Evolutionary conservation across 805 yeast species (phyloP), one percentile per base, ranked within the genome.

Genomic region (Candida pseudoglaebosa): DNA sequence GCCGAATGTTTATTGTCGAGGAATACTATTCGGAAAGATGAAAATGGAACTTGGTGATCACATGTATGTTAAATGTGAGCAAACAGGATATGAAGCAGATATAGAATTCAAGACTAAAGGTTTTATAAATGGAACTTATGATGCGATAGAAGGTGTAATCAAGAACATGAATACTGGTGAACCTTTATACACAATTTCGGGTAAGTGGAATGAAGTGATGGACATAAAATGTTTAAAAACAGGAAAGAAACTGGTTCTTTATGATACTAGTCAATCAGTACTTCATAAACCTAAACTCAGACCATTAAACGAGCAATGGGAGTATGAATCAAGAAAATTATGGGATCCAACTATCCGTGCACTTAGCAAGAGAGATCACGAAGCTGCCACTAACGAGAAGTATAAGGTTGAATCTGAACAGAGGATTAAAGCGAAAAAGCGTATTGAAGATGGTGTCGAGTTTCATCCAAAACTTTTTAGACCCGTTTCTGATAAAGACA

Each of bases 41-140:
- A 84, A 82, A 62, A 81, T 84, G 41, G 99, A 93, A 60, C 64
- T 93, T 42, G 98, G 99, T 20, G 99, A 93, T 59, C 95, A 84
- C 55, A 78, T 95, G 79, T 50, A 73, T n/a, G 71, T 93, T 40
- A 77, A 74, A 49, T 84, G 91, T 51, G 72, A 77, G 4, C 61
- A 68, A 8, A 68, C 71, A 14, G 79, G 77, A 10, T 73, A 74
- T 43, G 72, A 75, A 39, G 88, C 91, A 3, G 91, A 84, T 56
- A 83, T 93, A 37, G 98, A 93, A 48, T 93, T 93, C 65, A 90
- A 93, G 58, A 85, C 93, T 4, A 93, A 93, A 61, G 99, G 99
- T 1, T 85, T 89, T 56, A 85, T 93, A 31, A 75, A 90, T 16
- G 99, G 99, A 15, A 77, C 91, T 3, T 93, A 91, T 61, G 95